These are phyloP conservation scores for Scalesia atractyloides DNA, from an alignment of 129 eudicot species.

Conservation along the genomic window DNA sequence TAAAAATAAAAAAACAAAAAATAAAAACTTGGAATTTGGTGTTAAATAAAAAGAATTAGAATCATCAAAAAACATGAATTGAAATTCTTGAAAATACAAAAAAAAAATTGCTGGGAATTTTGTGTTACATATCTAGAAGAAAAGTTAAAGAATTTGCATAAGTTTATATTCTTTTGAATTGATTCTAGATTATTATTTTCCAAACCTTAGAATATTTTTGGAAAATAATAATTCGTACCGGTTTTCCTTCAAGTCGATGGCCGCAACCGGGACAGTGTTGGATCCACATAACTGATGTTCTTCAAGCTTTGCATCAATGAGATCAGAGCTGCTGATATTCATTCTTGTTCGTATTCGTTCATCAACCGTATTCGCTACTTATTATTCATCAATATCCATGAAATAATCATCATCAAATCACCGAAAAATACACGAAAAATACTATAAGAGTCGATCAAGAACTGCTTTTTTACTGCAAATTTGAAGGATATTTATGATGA, in stretches of 20 bases:
- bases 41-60: neutral
- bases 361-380: slow-evolving; percentile 24
- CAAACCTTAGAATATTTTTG: slow-evolving; percentile 45
- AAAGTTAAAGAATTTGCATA: slow-evolving; percentile 26
- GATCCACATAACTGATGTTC: slow-evolving; percentile 96
- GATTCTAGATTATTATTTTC: slow-evolving; percentile 40
- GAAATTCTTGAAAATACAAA: neutral
- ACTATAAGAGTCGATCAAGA: slow-evolving; percentile 4
- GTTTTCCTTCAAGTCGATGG: slow-evolving; percentile 95
- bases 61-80: neutral
- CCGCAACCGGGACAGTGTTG: slow-evolving; percentile 97
- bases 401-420: too few relatives aligned
- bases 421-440: neutral
- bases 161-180: slow-evolving; percentile 36
- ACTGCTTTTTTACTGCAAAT: neutral
- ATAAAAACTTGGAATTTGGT: slow-evolving; percentile 16
- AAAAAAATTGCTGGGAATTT: neutral
- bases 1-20: neutral
- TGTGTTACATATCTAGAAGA: neutral
- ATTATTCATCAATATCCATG: slow-evolving; percentile 10
- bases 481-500: slow-evolving; percentile 8
- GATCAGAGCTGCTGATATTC: slow-evolving; percentile 84
- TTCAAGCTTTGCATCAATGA: slow-evolving; percentile 98
- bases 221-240: slow-evolving; percentile 46
- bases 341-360: slow-evolving; percentile 37